Evolutionary conservation across 306 rosid species (phyloP).

Genomic region (Datisca glomerata): DNA sequence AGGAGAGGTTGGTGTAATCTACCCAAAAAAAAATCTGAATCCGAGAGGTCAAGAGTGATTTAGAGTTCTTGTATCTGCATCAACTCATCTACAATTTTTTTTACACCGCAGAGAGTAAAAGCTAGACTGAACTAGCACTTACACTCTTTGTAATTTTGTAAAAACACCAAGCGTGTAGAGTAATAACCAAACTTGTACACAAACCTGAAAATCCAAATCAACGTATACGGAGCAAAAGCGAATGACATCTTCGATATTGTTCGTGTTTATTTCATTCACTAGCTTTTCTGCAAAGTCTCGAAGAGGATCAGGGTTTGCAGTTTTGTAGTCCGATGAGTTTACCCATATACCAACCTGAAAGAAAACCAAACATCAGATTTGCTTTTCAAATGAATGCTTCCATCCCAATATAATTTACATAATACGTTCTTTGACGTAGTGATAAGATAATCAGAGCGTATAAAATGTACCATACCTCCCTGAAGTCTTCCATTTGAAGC

Average conservation of each 20-base stretch:
- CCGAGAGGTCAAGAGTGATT: not conserved
- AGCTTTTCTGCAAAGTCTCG: constrained; percentile 58
- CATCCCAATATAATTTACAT: not conserved
- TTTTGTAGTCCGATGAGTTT: constrained; percentile 48
- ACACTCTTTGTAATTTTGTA: no score
- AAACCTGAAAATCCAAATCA: constrained; percentile 73
- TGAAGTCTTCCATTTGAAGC: constrained; percentile 74
- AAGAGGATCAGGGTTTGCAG: constrained; percentile 83
- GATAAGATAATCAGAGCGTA: not conserved
- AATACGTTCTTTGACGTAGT: not conserved
- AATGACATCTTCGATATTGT: constrained; percentile 62
- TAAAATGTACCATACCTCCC: constrained; percentile 40
- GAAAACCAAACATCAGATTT: constrained; percentile 4
- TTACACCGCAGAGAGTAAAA: no score
- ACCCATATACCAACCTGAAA: constrained; percentile 68
- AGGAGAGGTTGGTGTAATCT: no score
- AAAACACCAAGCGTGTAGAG: constrained; percentile 1
- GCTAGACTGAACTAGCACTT: no score
- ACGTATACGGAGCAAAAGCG: constrained; percentile 76
- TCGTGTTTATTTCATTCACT: constrained; percentile 68
- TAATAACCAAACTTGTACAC: constrained; percentile 6
- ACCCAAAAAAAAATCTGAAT: no score
- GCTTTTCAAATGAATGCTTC: not conserved
- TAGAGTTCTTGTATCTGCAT: not conserved
- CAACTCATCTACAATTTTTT: no score